These are phyloP conservation scores for Coemansia sp. DNA, from an alignment of 192 early-diverging fungal genomes.

Conservation along the genomic window DNA sequence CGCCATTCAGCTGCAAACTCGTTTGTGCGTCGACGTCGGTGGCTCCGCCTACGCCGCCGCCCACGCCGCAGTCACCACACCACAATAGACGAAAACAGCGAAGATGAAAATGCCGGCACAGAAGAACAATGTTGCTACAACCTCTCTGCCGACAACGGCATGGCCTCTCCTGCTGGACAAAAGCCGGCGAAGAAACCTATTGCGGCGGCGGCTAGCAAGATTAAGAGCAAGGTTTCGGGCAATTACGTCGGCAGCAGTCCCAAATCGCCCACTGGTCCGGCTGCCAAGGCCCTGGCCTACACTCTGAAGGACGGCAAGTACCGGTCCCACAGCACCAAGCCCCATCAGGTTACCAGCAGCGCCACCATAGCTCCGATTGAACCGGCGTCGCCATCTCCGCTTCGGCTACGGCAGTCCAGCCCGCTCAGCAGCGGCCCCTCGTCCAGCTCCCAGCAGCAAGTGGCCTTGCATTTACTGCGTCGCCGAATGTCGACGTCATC, in stretches of 20 bases:
- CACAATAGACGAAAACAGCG: background rate
- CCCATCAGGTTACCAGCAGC: too few relatives aligned
- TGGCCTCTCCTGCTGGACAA: too few relatives aligned
- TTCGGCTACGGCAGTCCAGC: too few relatives aligned
- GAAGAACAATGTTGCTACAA: background rate
- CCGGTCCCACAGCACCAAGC: slow-evolving; percentile 17
- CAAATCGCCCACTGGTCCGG: slow-evolving; percentile 7
- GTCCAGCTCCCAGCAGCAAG: too few relatives aligned
- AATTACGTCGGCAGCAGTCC: slow-evolving; percentile 25
- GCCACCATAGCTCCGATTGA: too few relatives aligned
- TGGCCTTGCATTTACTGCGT: too few relatives aligned
- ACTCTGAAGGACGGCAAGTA: slow-evolving; percentile 45
- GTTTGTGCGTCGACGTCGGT: slow-evolving; percentile 17
- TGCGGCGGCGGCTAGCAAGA: slow-evolving; percentile 18
- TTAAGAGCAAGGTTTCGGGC: slow-evolving; percentile 30
- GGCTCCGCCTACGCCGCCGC: slow-evolving; percentile 16
- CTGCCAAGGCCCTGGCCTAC: slow-evolving; percentile 12
- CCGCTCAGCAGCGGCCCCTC: too few relatives aligned
- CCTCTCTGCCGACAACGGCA: background rate
- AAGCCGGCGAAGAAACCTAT: slow-evolving; percentile 7
- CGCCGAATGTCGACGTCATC: too few relatives aligned
- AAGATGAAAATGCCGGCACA: background rate
- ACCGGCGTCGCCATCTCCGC: too few relatives aligned
- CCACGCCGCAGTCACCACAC: slow-evolving; percentile 2
- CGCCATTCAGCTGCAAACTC: slow-evolving; percentile 11